Evolutionary conservation across 345 rosid genomes (phyloP).

Genomic region (Heritiera littoralis): DNA sequence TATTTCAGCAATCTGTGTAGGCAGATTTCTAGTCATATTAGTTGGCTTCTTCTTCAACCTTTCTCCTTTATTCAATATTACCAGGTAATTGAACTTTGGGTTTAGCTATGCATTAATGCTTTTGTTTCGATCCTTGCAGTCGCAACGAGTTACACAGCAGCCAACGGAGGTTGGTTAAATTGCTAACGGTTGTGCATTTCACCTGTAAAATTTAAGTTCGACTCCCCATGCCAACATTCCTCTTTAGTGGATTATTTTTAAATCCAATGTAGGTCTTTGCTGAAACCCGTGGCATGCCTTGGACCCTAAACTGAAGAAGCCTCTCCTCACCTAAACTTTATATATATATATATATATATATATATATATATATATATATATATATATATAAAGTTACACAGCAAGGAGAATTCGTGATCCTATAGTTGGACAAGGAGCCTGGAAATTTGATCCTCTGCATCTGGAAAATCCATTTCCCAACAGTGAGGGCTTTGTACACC

Average conservation of each 20-base stretch:
- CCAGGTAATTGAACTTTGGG: neutral
- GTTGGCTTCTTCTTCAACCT: neutral
- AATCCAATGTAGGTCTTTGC: too few relatives aligned
- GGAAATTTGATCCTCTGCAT: slow-evolving; percentile 62
- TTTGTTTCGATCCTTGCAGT: slow-evolving; percentile 13
- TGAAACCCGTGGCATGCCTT: too few relatives aligned
- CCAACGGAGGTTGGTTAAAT: too few relatives aligned
- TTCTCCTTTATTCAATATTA: neutral
- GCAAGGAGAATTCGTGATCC: slow-evolving; percentile 48
- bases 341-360: too few relatives aligned
- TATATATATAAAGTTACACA: slow-evolving; percentile 29
- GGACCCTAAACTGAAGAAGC: too few relatives aligned
- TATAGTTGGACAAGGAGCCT: slow-evolving; percentile 45
- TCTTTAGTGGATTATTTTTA: too few relatives aligned
- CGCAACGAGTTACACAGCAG: neutral
- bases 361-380: too few relatives aligned
- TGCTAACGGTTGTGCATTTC: too few relatives aligned
- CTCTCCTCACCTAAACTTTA: too few relatives aligned
- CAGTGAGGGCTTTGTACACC: slow-evolving; percentile 39
- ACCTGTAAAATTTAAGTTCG: too few relatives aligned
- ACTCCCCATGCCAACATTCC: too few relatives aligned
- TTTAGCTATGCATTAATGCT: neutral
- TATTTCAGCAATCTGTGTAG: too few relatives aligned
- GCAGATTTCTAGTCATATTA: neutral
- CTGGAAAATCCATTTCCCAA: slow-evolving; percentile 50